Evolutionary conservation across 495 filamentous ascomycete species (phyloP).

Genomic region (Aspergillus conjunctus): DNA sequence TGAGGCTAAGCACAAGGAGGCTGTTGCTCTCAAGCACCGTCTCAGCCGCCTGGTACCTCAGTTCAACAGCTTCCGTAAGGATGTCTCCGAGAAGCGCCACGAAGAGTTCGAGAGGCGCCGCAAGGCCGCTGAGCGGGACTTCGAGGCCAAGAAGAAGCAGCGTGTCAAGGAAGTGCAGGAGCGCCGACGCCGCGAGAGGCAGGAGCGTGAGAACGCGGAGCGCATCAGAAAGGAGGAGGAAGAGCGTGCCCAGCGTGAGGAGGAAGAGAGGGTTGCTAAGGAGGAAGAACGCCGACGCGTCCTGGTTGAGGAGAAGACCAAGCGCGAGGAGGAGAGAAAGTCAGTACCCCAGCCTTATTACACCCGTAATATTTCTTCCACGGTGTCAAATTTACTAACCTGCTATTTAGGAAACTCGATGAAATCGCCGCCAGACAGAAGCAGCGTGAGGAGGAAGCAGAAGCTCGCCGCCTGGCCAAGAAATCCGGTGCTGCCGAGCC

Average conservation of each 20-base stretch:
- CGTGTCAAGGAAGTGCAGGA: constrained; percentile 83
- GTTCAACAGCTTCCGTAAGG: constrained; percentile 80
- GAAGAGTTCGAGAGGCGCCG: constrained; percentile 95
- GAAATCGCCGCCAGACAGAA: constrained; percentile 65
- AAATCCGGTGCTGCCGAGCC: constrained; percentile 19
- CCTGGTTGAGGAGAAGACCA: constrained; percentile 73
- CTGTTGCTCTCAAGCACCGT: constrained; percentile 89
- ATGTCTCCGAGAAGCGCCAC: constrained; percentile 80
- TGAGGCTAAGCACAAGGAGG: constrained; percentile 84
- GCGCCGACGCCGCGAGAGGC: constrained; percentile 68
- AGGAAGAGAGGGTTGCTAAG: constrained; percentile 72
- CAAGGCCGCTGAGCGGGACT: constrained; percentile 83
- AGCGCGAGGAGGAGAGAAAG: constrained; percentile 82
- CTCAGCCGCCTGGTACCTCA: constrained; percentile 74
- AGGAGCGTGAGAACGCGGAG: constrained; percentile 81
- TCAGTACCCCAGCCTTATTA: constrained; percentile 38
- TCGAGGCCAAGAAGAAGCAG: constrained; percentile 83
- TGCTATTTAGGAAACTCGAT: constrained; percentile 58
- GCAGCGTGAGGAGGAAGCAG: constrained; percentile 69
- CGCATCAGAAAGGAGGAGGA: constrained; percentile 75
- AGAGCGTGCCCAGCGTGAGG: constrained; percentile 75
- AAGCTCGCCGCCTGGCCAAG: constrained; percentile 51
- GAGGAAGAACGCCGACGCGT: constrained; percentile 69
- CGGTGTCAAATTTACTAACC: constrained; percentile 25
- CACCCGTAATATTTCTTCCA: not conserved